phyloP scores from a whole-genome alignment of 768 basidiomycete genomes.

The Sarcomyxa edulis region DNA sequence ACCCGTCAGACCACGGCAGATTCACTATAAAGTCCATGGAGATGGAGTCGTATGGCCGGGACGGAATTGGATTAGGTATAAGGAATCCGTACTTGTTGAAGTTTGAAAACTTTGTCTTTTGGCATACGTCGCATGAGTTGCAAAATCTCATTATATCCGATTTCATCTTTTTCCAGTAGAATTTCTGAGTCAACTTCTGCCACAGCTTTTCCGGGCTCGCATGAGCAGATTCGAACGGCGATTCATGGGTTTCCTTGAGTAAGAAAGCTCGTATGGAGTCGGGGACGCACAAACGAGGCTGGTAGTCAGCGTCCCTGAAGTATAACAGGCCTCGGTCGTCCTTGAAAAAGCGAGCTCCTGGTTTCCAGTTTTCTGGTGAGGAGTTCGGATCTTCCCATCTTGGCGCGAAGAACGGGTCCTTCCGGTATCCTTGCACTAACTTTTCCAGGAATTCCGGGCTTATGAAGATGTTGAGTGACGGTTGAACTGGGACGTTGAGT shows the following conservation, averaged over 20 bases:
- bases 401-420: slow-evolving; percentile 1
- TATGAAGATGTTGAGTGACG: too few species aligned
- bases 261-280: neutral
- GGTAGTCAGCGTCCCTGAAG: slow-evolving; percentile 8
- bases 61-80: slow-evolving; percentile 15
- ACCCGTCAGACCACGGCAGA: slow-evolving; percentile 14
- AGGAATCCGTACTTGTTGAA: slow-evolving; percentile 15
- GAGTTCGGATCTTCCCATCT: too few species aligned
- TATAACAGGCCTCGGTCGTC: slow-evolving; percentile 3
- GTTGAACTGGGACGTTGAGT: too few species aligned
- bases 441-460: neutral
- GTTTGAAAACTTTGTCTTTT: slow-evolving; percentile 21
- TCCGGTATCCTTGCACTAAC: neutral
- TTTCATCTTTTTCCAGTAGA: too few species aligned
- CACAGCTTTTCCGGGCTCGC: too few species aligned
- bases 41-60: slow-evolving; percentile 9
- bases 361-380: too few species aligned
- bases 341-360: neutral
- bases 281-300: slow-evolving; percentile 8
- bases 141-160: too few species aligned
- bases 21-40: slow-evolving; percentile 19
- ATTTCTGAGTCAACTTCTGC: too few species aligned
- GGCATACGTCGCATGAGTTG: slow-evolving; percentile 15
- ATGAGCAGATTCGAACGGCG: too few species aligned
- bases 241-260: neutral